Evolutionary conservation across 2,329 filamentous ascomycete genomes (phyloP).

Genomic region (Diaporthe amygdali): DNA sequence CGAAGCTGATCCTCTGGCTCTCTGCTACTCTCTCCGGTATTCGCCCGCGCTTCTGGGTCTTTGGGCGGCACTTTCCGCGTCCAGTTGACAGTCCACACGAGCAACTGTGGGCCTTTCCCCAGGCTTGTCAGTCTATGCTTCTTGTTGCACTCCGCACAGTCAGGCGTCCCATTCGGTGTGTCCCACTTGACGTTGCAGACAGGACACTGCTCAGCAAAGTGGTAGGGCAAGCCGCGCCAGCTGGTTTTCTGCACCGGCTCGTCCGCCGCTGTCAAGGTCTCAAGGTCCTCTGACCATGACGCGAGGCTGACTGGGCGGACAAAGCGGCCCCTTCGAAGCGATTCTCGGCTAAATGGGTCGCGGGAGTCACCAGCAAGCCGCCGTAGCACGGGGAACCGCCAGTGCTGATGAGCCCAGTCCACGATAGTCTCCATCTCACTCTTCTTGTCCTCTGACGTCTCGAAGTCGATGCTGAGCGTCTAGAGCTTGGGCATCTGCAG

Average conservation of each 20-base stretch:
- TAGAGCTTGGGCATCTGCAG: slow-evolving; percentile 4
- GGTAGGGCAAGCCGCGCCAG: not conserved
- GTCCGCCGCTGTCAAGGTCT: not conserved
- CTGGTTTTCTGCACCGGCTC: not conserved
- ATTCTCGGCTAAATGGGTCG: not conserved
- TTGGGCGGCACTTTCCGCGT: not conserved
- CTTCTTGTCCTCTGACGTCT: slow-evolving; percentile 14
- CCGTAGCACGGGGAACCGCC: slow-evolving; percentile 2
- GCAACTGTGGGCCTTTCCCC: slow-evolving; percentile 6
- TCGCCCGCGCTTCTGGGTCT: too few relatives aligned
- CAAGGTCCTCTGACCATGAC: not conserved
- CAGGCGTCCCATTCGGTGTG: not conserved
- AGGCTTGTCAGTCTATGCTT: not conserved
- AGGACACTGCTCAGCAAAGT: not conserved
- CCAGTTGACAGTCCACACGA: slow-evolving; percentile 7
- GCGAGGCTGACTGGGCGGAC: not conserved
- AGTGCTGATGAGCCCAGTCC: slow-evolving; percentile 6
- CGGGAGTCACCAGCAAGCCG: not conserved
- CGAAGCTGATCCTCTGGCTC: not conserved
- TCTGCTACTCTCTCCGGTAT: not conserved
- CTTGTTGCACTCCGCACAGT: not conserved
- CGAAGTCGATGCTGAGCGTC: slow-evolving; percentile 22
- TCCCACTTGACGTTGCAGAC: not conserved
- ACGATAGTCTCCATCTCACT: slow-evolving; percentile 17
- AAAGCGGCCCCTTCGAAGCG: not conserved